Percentiles rank a stretch among this genome's conserved stretches.
Evolutionary conservation across 805 yeast genomes (phyloP).

Genomic region (Saccharomycopsis malanga): DNA sequence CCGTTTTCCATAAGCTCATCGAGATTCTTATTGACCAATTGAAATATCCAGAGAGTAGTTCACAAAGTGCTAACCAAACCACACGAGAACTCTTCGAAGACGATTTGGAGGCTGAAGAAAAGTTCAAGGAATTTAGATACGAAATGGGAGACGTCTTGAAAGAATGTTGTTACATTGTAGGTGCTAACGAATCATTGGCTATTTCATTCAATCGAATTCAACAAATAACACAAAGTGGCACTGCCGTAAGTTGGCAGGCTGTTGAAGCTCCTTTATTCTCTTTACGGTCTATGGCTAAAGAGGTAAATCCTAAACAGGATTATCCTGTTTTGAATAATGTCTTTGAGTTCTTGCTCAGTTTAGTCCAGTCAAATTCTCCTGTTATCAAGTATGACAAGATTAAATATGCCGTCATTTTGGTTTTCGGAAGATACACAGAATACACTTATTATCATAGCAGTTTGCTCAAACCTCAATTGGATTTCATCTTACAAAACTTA

Average conservation of each 20-base stretch:
- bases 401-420: conserved; percentile 87
- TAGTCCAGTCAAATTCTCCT: conserved; percentile 63
- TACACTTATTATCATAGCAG: conserved; percentile 81
- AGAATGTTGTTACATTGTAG: conserved; percentile 89
- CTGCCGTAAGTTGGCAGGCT: conserved; percentile 64
- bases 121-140: conserved; percentile 88
- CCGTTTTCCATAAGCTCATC: conserved; percentile 52
- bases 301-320: conserved; percentile 58
- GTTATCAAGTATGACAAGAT: conserved; percentile 38
- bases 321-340: conserved; percentile 64
- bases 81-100: conserved; percentile 46
- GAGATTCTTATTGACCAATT: conserved; percentile 60
- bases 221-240: conserved; percentile 24
- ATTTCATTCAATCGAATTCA: conserved; percentile 41
- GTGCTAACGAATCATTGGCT: conserved; percentile 59
- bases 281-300: conserved; percentile 91
- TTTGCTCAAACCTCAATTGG: conserved; percentile 71
- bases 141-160: conserved; percentile 97
- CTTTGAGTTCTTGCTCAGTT: conserved; percentile 40
- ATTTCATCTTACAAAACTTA: conserved; percentile 77
- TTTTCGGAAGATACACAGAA: conserved; percentile 90
- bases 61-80: conserved; percentile 2
- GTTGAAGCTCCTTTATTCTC: conserved; percentile 87
- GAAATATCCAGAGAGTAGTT: conserved; percentile 56
- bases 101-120: conserved; percentile 80